Conservation (phyloP, 768 basidiomycete species). For the Collybiopsis luxurians region DNA sequence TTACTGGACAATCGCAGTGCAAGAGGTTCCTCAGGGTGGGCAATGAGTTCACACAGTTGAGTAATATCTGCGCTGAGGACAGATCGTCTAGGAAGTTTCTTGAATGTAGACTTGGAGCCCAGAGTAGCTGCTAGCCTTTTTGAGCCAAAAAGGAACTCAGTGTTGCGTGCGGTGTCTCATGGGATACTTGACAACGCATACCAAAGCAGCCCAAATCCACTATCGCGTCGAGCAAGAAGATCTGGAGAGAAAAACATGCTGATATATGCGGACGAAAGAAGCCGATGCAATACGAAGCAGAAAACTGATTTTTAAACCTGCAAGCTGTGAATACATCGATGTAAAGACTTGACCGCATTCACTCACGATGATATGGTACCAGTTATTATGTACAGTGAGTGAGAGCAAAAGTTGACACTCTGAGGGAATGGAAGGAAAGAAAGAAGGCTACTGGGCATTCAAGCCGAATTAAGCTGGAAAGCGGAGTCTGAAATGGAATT, state of each 20-base stretch:
- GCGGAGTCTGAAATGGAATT: background rate
- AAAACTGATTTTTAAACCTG: background rate
- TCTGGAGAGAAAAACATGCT: constrained; percentile 88
- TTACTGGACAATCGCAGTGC: constrained; percentile 86
- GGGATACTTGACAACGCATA: constrained; percentile 24
- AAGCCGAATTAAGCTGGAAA: background rate
- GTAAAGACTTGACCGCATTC: too few relatives aligned
- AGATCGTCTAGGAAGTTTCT: constrained; percentile 77
- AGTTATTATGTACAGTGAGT: too few relatives aligned
- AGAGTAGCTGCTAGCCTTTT: constrained; percentile 87
- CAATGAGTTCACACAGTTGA: constrained; percentile 77
- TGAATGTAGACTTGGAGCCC: constrained; percentile 84
- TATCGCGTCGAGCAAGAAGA: constrained; percentile 75
- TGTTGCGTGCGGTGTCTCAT: too few relatives aligned
- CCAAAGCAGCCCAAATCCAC: constrained; percentile 90
- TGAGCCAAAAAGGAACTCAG: too few relatives aligned
- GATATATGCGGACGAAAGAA: background rate
- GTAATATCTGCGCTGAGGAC: constrained; percentile 84
- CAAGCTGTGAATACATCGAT: too few relatives aligned
- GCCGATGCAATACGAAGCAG: too few relatives aligned
- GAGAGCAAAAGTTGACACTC: too few relatives aligned
- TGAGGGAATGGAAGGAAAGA: too few relatives aligned
- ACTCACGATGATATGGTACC: too few relatives aligned
- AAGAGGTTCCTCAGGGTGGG: constrained; percentile 81
- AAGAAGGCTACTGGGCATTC: background rate